A percentile compares a stretch with the other conserved stretches of the same genome.
Evolutionary conservation across 2,329 filamentous ascomycete genomes (phyloP).

Genomic region (Fusarium hainanense): DNA sequence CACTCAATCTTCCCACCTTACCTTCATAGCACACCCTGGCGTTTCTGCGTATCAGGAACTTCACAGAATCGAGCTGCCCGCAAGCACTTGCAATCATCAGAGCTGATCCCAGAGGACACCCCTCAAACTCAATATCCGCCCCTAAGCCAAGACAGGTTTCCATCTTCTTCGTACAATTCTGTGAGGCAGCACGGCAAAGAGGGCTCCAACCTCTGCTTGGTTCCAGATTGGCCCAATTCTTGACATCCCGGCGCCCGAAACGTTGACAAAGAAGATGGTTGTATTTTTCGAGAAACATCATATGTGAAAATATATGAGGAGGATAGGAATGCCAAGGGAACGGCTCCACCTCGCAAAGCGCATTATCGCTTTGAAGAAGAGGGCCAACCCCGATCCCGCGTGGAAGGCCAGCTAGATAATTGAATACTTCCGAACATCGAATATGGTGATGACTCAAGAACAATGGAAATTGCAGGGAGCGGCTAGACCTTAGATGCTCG

Average conservation of each 20-base stretch:
- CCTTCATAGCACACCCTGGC: neutral
- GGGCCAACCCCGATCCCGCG: too few species aligned
- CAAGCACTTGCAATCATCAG: neutral
- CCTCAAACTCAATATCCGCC: neutral
- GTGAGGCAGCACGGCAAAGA: neutral
- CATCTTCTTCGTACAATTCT: neutral
- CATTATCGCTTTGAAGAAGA: too few species aligned
- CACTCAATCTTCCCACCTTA: fast-evolving
- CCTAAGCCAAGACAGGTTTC: neutral
- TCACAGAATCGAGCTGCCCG: neutral
- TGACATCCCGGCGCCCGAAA: fast-evolving
- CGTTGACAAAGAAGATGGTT: too few species aligned
- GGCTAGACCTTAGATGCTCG: too few species aligned
- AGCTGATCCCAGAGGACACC: neutral
- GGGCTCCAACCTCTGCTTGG: neutral
- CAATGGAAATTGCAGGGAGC: too few species aligned
- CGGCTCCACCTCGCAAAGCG: neutral
- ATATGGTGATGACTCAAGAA: too few species aligned
- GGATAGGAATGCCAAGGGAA: too few species aligned
- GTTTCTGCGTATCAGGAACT: fast-evolving
- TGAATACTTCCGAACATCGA: too few species aligned
- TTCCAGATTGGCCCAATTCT: neutral
- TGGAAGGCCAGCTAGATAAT: too few species aligned
- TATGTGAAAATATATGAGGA: too few species aligned
- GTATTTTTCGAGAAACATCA: too few species aligned